Conservation (phyloP, 108 stramenopile genomes). For the Mayamaea pseudoterrestris region DNA sequence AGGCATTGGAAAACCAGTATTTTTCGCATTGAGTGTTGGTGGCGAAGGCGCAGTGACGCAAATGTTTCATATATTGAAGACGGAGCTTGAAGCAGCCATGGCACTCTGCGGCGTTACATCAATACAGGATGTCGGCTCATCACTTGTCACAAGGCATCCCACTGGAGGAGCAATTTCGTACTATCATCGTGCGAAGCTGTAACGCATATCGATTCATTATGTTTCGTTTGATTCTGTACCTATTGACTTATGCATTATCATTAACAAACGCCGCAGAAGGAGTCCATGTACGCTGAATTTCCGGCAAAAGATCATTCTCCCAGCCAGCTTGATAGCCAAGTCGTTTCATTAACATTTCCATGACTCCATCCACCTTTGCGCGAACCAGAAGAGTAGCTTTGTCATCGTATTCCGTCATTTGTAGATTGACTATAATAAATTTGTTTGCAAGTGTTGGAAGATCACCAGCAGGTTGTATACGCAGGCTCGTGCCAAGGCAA, state of each 20-base stretch:
- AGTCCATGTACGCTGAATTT: constrained; percentile 17
- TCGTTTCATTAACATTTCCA: constrained; percentile 41
- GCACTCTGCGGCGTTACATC: constrained; percentile 46
- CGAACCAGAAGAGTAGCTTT: constrained; percentile 54
- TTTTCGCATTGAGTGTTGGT: constrained; percentile 80
- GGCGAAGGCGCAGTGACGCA: constrained; percentile 50
- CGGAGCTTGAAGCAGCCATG: constrained; percentile 74
- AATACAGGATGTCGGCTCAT: constrained; percentile 26
- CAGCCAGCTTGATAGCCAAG: constrained; percentile 26
- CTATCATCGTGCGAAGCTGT: too few relatives aligned
- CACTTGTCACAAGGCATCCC: constrained; percentile 24
- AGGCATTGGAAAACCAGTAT: constrained; percentile 84
- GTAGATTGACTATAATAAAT: constrained; percentile 82
- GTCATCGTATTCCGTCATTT: constrained; percentile 72
- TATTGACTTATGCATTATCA: too few relatives aligned
- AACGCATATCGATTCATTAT: too few relatives aligned
- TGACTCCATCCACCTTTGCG: constrained; percentile 68
- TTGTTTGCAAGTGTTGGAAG: constrained; percentile 46
- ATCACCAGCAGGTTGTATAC: constrained; percentile 75
- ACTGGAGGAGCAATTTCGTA: too few relatives aligned
- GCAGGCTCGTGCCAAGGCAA: constrained; percentile 72
- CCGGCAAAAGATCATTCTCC: constrained; percentile 1
- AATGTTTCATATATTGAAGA: constrained; percentile 43
- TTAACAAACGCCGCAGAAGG: too few relatives aligned
- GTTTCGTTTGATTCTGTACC: too few relatives aligned